Evolutionary conservation across 371 early-diverging fungal genomes (phyloP), one percentile per base, ranked within the genome.

Genomic region (Mortierella polycephala): DNA sequence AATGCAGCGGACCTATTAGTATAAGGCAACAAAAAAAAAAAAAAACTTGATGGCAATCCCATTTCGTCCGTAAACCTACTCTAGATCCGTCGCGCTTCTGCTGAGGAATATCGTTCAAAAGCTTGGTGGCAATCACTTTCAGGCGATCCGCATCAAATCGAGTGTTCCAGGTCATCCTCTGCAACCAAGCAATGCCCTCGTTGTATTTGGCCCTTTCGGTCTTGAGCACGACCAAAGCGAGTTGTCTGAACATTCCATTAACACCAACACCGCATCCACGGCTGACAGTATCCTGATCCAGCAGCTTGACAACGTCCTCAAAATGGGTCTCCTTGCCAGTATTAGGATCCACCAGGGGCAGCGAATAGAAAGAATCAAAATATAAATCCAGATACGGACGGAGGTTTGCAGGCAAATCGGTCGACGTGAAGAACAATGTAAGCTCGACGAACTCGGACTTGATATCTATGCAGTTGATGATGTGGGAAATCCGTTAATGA

Each of bases 71-170:
- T 30, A 30, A 30, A 62, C 84, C 64, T 86, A 90, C 89, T 42
- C 81, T 75, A 39, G 85, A 79, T 12, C 89, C 91, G 64, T 91
- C 89, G 46, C 91, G 82, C 58, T 90, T 90, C 13, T 85, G 75
- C 55, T 83, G 81, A 54, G 91, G 91, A 50, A 91, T 85, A 62
- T 91, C 89, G 60, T 88, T 88, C 55, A 90, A 47, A 16, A 88
- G 76, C 61, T 90, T 90, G 55, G 82, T 77, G 5, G 89, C 84
- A 16, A 87, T 84, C 50, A 88, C 88, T 63, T 89, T 89, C 37
- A 91, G 65, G 56, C 91, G 82, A 57, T 89, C 90, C 2, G 72
- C 71, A 40, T 87, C 86, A 54, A 91, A 90, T 55, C 85, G 83
- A 9, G 89, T 87, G 64, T 88, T 70, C 88, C 89, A 89, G n/a